Conservation (phyloP, 495 filamentous ascomycete genomes). For the Talaromyces nanjingensis region DNA sequence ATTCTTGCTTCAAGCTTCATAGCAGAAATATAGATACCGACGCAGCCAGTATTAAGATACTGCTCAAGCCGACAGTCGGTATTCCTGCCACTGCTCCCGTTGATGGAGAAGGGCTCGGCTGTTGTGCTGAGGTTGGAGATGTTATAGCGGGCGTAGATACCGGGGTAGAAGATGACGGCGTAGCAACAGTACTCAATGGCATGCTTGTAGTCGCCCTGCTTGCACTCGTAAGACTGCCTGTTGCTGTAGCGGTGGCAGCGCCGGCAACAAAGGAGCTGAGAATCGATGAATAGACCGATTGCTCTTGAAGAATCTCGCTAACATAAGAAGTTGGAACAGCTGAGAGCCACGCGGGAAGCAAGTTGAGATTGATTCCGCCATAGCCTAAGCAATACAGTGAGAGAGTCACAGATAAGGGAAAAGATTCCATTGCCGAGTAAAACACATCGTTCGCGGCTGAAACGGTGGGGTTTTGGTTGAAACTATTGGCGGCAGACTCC, state of each 20-base stretch:
- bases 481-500: neutral
- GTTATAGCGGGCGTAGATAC: neutral
- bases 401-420: neutral
- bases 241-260: no score
- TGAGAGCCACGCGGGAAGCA: neutral
- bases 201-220: neutral
- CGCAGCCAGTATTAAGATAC: neutral
- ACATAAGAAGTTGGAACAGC: neutral
- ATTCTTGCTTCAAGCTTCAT: neutral
- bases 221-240: neutral
- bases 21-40: neutral
- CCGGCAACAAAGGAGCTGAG: neutral
- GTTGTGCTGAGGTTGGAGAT: neutral
- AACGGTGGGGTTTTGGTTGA: neutral
- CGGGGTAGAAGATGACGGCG: neutral
- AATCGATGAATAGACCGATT: neutral
- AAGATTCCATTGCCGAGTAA: neutral
- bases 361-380: neutral
- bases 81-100: neutral
- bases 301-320: neutral
- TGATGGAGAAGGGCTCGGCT: neutral
- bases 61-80: neutral
- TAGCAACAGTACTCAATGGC: neutral
- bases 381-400: neutral
- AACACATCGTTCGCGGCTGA: neutral